Conservation (phyloP, 192 early-diverging fungal species). For the Coemansia sp. region DNA sequence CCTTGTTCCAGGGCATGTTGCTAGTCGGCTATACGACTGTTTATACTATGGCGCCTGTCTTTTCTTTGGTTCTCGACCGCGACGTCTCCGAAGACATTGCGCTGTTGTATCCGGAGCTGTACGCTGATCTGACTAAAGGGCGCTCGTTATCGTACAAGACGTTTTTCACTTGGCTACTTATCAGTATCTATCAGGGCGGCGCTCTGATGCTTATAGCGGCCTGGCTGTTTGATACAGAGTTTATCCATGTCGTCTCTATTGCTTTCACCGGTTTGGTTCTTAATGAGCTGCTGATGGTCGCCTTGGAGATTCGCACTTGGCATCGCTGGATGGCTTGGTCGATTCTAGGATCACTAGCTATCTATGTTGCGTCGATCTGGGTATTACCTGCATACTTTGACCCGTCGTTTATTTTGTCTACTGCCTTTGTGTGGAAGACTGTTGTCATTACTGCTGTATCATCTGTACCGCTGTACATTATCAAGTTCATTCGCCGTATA, state of each 20-base stretch:
- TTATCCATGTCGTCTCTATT: conserved; percentile 92
- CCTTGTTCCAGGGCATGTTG: conserved; percentile 85
- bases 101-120: conserved; percentile 88
- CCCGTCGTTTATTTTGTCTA: conserved; percentile 80
- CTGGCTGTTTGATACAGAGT: conserved; percentile 93
- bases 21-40: conserved; percentile 94
- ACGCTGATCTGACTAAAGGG: conserved; percentile 93
- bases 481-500: conserved; percentile 74
- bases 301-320: conserved; percentile 92
- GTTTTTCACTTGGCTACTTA: conserved; percentile 92
- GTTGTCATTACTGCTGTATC: conserved; percentile 85
- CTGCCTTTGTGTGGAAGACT: conserved; percentile 87
- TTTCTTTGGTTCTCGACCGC: conserved; percentile 89
- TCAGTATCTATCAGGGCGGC: conserved; percentile 95
- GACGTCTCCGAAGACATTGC: conserved; percentile 90
- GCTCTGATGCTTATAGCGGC: conserved; percentile 94
- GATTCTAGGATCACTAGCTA: conserved; percentile 74
- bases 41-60: conserved; percentile 96
- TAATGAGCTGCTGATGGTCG: conserved; percentile 96
- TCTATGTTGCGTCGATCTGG: conserved; percentile 89
- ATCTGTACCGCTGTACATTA: conserved; percentile 82
- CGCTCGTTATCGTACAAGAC: conserved; percentile 88
- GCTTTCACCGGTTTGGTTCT: conserved; percentile 92
- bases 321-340: conserved; percentile 87
- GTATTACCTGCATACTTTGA: conserved; percentile 92